Evolutionary conservation across 2,329 filamentous ascomycete genomes (phyloP).

Genomic region (Leptographium lundbergii): DNA sequence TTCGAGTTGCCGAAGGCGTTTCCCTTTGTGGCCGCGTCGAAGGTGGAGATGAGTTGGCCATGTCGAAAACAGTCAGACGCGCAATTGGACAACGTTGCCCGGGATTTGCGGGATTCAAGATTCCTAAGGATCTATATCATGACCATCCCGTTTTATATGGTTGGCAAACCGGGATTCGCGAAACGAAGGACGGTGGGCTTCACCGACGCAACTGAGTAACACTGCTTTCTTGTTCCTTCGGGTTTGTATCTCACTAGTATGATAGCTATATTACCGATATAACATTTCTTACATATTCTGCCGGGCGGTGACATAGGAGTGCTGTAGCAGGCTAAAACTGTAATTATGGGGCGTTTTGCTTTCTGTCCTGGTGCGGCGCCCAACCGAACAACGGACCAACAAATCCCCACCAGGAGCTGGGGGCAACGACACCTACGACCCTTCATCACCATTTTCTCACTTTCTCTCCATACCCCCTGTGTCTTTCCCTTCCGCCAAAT

Average conservation of each 20-base stretch:
- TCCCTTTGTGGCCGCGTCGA: not conserved
- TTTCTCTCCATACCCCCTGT: not conserved
- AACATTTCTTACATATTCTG: slow-evolving; percentile 5
- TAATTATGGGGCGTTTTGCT: slow-evolving; percentile 7
- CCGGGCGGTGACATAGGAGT: slow-evolving; percentile 9
- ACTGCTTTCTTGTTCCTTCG: not conserved
- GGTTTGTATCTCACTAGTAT: not conserved
- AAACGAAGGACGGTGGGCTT: not conserved
- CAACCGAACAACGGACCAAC: slow-evolving; percentile 3
- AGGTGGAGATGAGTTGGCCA: slow-evolving; percentile 19
- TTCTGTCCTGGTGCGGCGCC: slow-evolving; percentile 8
- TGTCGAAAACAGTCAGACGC: slow-evolving; percentile 3
- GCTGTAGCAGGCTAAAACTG: not conserved
- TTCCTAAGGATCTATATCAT: not conserved
- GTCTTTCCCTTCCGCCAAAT: not conserved
- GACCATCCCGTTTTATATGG: not conserved
- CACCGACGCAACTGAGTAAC: not conserved
- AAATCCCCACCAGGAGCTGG: slow-evolving; percentile 10
- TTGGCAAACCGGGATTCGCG: not conserved
- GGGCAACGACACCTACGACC: slow-evolving; percentile 1
- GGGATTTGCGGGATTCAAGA: slow-evolving; percentile 10
- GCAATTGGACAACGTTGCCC: not conserved
- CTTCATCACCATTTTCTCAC: slow-evolving; percentile 6
- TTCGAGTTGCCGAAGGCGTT: not conserved
- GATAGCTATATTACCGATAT: not conserved